A percentile compares a stretch with the other conserved stretches of the same genome.
Evolutionary conservation across 768 basidiomycete genomes (phyloP).

Genomic region (Termitomyces sp.): DNA sequence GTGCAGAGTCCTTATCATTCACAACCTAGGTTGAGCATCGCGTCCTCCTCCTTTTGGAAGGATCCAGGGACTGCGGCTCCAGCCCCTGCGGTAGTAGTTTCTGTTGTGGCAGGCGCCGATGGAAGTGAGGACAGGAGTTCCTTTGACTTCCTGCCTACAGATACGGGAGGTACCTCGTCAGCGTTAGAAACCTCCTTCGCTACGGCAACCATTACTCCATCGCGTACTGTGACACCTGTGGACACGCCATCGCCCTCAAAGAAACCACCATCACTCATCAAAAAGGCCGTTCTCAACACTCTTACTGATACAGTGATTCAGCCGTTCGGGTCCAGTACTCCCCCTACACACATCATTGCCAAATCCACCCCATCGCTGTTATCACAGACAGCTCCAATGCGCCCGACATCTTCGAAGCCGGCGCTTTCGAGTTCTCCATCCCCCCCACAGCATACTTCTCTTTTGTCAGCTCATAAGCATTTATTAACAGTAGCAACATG

Average conservation of each 20-base stretch:
- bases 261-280: slow-evolving; percentile 18
- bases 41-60: slow-evolving; percentile 39
- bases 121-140: slow-evolving; percentile 31
- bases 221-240: slow-evolving; percentile 30
- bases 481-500: slow-evolving; percentile 23
- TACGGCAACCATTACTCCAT: slow-evolving; percentile 33
- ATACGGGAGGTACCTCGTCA: slow-evolving; percentile 19
- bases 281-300: slow-evolving; percentile 18
- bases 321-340: slow-evolving; percentile 8
- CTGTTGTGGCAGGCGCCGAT: slow-evolving; percentile 39
- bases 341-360: slow-evolving; percentile 8
- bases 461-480: slow-evolving; percentile 36
- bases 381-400: slow-evolving; percentile 55
- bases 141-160: slow-evolving; percentile 25
- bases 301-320: slow-evolving; percentile 13
- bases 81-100: slow-evolving; percentile 49
- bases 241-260: slow-evolving; percentile 13
- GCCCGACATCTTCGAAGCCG: slow-evolving; percentile 20
- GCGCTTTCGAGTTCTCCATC: slow-evolving; percentile 24
- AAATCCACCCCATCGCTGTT: slow-evolving; percentile 47
- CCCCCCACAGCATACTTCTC: slow-evolving; percentile 34
- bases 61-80: slow-evolving; percentile 46
- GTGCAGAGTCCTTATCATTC: slow-evolving; percentile 22
- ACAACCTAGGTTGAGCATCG: slow-evolving; percentile 31
- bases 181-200: slow-evolving; percentile 32